A percentile compares a stretch with the other conserved stretches of the same genome.
Evolutionary conservation across 805 yeast genomes (phyloP).

Genomic region (Starmerella tilneyi): DNA sequence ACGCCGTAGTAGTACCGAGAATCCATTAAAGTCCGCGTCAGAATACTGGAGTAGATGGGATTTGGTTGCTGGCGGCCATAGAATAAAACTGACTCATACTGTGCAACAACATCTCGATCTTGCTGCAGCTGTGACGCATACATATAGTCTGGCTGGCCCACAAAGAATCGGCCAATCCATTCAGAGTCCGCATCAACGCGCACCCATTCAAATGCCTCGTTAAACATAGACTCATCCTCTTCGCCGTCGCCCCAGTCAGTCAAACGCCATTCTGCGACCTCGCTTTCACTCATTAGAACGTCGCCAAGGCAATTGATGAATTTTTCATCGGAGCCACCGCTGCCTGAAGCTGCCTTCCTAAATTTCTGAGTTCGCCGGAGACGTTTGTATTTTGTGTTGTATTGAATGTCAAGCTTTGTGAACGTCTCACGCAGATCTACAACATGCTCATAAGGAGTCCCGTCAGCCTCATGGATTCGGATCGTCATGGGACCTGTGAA

Average conservation of each 20-base stretch:
- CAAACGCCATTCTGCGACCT: slow-evolving; percentile 60
- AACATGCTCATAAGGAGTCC: slow-evolving; percentile 96
- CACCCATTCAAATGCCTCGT: slow-evolving; percentile 95
- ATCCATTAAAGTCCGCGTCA: slow-evolving; percentile 75
- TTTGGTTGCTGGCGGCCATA: slow-evolving; percentile 62
- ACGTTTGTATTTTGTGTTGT: slow-evolving; percentile 85
- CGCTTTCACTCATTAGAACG: slow-evolving; percentile 51
- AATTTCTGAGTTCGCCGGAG: slow-evolving; percentile 49
- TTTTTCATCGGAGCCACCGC: slow-evolving; percentile 33
- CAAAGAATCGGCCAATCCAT: slow-evolving; percentile 76
- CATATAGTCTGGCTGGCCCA: slow-evolving; percentile 92
- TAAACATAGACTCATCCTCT: slow-evolving; percentile 56
- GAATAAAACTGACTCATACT: slow-evolving; percentile 65
- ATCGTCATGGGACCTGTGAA: slow-evolving; percentile 89
- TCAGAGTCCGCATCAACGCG: slow-evolving; percentile 96
- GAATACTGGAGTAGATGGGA: slow-evolving; percentile 58
- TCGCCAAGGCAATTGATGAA: slow-evolving; percentile 62
- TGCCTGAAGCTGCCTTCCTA: slow-evolving; percentile 28
- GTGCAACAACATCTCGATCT: slow-evolving; percentile 95
- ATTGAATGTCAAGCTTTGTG: slow-evolving; percentile 84
- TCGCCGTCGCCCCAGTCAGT: slow-evolving; percentile 63
- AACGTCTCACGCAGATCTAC: slow-evolving; percentile 78
- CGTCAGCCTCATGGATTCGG: slow-evolving; percentile 94
- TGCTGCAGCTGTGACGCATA: slow-evolving; percentile 85
- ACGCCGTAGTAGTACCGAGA: slow-evolving; percentile 78